A percentile compares a stretch with the other conserved stretches of the same genome.
These are phyloP conservation scores for Diaporthe aspalathi DNA, from an alignment of 2,329 filamentous ascomycete species.

Conservation along the genomic window DNA sequence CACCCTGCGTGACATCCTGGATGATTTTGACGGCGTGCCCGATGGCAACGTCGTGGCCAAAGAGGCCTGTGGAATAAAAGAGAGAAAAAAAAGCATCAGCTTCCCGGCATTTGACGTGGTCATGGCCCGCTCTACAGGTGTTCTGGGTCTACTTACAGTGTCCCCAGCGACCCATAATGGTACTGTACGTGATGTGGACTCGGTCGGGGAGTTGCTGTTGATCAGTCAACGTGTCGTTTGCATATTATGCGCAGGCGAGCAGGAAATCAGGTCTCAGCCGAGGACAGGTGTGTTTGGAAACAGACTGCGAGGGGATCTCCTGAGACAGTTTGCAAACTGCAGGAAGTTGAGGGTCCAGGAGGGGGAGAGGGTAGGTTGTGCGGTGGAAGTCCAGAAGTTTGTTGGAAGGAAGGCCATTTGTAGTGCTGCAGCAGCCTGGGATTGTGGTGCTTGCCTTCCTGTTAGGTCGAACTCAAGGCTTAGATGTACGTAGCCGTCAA, in stretches of 20 bases:
- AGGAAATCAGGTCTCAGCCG: neutral
- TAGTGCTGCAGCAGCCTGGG: neutral
- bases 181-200: neutral
- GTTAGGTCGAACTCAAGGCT: neutral
- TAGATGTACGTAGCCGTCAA: neutral
- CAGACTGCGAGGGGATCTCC: neutral
- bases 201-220: neutral
- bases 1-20: neutral
- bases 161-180: conserved; percentile 33
- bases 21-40: neutral
- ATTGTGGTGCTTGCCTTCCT: neutral
- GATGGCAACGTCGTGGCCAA: conserved; percentile 29
- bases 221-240: neutral
- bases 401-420: neutral
- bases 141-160: conserved; percentile 10
- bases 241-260: neutral
- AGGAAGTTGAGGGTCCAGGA: neutral
- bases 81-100: neutral
- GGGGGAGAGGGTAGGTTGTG: neutral
- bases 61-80: conserved; percentile 3
- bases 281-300: neutral
- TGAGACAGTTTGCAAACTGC: neutral
- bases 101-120: too few relatives aligned
- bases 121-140: neutral
- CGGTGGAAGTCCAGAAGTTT: neutral